Evolutionary conservation across 257 asterid species (phyloP).

Genomic region (Rhazya stricta): DNA sequence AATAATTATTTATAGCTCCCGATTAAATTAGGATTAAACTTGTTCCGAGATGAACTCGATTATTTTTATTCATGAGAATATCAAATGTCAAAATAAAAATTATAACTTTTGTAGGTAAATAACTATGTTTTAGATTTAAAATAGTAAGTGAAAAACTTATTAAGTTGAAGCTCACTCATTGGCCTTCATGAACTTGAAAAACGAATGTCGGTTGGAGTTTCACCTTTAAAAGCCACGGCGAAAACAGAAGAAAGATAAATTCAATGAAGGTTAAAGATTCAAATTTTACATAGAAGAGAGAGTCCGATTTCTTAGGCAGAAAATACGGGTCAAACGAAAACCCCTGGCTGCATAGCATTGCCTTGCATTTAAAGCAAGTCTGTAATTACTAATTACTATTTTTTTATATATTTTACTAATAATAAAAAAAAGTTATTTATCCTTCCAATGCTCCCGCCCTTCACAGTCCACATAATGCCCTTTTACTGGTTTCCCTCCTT

Average conservation of each 20-base stretch:
- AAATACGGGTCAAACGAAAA: constrained; percentile 25
- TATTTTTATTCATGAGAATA: too few relatives aligned
- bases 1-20: too few relatives aligned
- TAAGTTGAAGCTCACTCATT: too few relatives aligned
- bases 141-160: too few relatives aligned
- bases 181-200: too few relatives aligned
- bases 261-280: neutral
- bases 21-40: too few relatives aligned
- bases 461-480: neutral
- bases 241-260: neutral
- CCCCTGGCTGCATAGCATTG: neutral
- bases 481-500: constrained; percentile 16
- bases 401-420: too few relatives aligned
- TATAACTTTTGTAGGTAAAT: too few relatives aligned
- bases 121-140: too few relatives aligned
- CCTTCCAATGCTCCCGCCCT: constrained; percentile 14
- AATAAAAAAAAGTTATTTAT: neutral
- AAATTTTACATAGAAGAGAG: neutral
- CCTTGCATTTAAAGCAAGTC: constrained; percentile 28
- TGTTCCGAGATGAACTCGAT: too few relatives aligned
- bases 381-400: neutral
- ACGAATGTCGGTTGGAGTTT: neutral
- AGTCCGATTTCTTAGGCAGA: constrained; percentile 13
- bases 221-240: too few relatives aligned
- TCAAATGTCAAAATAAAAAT: too few relatives aligned